These are phyloP conservation scores for Eimeria praecox DNA, from an alignment of 169 alveolate species.

Conservation along the genomic window DNA sequence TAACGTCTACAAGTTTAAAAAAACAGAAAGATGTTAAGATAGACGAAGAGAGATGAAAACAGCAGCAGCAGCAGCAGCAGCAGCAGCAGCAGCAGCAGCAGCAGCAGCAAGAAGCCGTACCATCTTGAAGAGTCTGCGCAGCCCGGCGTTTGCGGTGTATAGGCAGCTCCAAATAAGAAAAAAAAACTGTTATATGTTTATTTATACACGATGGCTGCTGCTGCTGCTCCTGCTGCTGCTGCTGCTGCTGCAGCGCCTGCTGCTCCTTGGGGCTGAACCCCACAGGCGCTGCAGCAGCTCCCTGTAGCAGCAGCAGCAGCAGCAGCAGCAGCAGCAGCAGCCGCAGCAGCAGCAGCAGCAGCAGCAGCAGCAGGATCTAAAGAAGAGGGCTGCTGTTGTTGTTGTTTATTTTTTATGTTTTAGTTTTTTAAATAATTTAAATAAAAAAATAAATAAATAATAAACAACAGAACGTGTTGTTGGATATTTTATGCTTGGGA, in stretches of 20 bases:
- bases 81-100: slow-evolving; percentile 19
- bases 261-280: slow-evolving; percentile 13
- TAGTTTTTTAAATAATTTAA: no score
- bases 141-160: not conserved
- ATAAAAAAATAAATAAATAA: no score
- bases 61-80: slow-evolving; percentile 21
- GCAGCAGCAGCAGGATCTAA: no score
- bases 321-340: slow-evolving; percentile 29
- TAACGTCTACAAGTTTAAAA: no score
- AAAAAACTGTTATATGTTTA: not conserved
- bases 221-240: slow-evolving; percentile 3
- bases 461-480: not conserved
- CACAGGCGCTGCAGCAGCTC: not conserved
- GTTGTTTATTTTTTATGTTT: no score
- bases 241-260: slow-evolving; percentile 17
- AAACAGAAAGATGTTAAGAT: no score
- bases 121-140: not conserved
- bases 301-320: slow-evolving; percentile 5
- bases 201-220: not conserved
- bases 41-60: not conserved
- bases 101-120: no score
- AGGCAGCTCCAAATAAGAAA: not conserved
- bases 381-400: not conserved
- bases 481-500: no score
- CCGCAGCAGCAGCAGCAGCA: slow-evolving; percentile 3